Evolutionary conservation across 2,329 filamentous ascomycete genomes (phyloP).

Genomic region (Huntiella omanensis): DNA sequence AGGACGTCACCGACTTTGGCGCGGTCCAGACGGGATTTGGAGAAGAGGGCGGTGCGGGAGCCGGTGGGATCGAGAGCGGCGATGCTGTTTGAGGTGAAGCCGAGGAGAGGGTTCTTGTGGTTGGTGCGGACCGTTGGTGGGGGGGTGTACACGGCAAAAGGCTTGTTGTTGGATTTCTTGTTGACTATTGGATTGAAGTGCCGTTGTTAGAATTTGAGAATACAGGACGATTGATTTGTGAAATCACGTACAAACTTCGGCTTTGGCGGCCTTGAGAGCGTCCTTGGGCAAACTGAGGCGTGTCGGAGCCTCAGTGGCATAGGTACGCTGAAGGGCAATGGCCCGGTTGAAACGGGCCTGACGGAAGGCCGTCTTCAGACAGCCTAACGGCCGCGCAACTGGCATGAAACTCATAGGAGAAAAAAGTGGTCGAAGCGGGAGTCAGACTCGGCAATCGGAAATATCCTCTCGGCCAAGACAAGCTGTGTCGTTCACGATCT

Average conservation of each 20-base stretch:
- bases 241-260: constrained; percentile 16
- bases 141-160: constrained; percentile 13
- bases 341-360: constrained; percentile 32
- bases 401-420: constrained; percentile 41
- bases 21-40: constrained; percentile 54
- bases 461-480: background rate
- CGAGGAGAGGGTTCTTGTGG: constrained; percentile 39
- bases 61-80: constrained; percentile 65
- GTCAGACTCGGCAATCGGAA: background rate
- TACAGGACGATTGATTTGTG: too few species aligned
- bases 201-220: background rate
- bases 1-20: constrained; percentile 79
- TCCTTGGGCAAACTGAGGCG: constrained; percentile 14
- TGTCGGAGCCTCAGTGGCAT: constrained; percentile 14
- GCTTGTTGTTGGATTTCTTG: constrained; percentile 12
- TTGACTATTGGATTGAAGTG: constrained; percentile 1
- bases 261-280: constrained; percentile 15
- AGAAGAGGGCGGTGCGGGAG: constrained; percentile 65
- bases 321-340: constrained; percentile 10
- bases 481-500: background rate
- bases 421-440: constrained; percentile 4
- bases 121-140: constrained; percentile 20
- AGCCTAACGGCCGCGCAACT: constrained; percentile 48
- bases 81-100: constrained; percentile 52
- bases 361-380: constrained; percentile 46